phyloP scores from a whole-genome alignment of 345 rosid species.

The Linum trigynum region DNA sequence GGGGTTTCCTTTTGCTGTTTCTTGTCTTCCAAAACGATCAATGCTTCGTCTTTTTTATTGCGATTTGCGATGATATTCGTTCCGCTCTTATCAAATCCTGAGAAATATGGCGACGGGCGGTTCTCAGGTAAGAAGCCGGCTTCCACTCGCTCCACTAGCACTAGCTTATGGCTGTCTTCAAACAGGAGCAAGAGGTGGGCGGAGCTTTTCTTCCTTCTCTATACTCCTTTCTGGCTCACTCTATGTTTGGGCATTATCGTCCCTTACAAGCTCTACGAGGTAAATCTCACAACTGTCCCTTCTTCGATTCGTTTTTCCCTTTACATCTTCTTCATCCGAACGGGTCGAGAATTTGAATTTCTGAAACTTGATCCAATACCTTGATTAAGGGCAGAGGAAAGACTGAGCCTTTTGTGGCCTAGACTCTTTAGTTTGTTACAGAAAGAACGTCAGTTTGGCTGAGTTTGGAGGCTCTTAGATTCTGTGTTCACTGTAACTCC shows the following conservation, averaged over 20 bases:
- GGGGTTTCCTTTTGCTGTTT: not conserved
- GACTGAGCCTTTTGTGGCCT: not conserved
- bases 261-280: constrained; percentile 94
- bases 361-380: not conserved
- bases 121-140: constrained; percentile 21
- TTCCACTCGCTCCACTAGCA: constrained; percentile 8
- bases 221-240: constrained; percentile 96
- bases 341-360: not conserved
- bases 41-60: too few species aligned
- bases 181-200: constrained; percentile 96
- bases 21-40: too few species aligned
- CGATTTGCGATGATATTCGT: not conserved
- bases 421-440: too few species aligned
- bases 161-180: constrained; percentile 64
- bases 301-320: not conserved
- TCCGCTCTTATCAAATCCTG: not conserved
- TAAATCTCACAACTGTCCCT: constrained; percentile 6
- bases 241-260: constrained; percentile 75
- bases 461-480: not conserved
- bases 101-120: not conserved
- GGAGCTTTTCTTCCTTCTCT: constrained; percentile 81
- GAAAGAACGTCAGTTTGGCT: not conserved
- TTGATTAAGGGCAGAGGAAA: not conserved
- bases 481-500: too few species aligned
- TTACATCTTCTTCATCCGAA: not conserved